Conservation (phyloP, 1,284 basidiomycete species). For the Neonothopanus nambi region DNA sequence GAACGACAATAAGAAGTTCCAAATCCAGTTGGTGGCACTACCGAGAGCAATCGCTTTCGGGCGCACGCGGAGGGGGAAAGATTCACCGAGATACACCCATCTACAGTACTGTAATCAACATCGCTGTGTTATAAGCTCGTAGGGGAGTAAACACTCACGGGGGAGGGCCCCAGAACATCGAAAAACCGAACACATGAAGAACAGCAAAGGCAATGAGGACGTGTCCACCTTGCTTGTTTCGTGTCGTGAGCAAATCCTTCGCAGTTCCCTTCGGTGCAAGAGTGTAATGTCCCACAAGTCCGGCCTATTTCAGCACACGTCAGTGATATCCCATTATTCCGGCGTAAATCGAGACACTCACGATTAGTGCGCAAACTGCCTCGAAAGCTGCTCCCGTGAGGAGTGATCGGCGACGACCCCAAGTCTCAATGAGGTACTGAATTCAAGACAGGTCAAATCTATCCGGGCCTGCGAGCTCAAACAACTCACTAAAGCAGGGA, state of each 20-base stretch:
- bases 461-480: neutral
- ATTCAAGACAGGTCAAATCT: slow-evolving; percentile 1
- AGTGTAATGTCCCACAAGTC: slow-evolving; percentile 69
- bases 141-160: slow-evolving; percentile 58
- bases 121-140: neutral
- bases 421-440: slow-evolving; percentile 60
- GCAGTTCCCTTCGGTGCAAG: slow-evolving; percentile 57
- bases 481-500: slow-evolving; percentile 53
- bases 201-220: slow-evolving; percentile 76
- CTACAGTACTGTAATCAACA: slow-evolving; percentile 21
- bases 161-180: slow-evolving; percentile 73
- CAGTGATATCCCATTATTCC: neutral
- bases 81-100: slow-evolving; percentile 47
- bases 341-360: slow-evolving; percentile 26
- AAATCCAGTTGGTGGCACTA: slow-evolving; percentile 59
- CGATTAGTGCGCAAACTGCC: slow-evolving; percentile 64
- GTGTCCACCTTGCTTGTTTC: slow-evolving; percentile 62
- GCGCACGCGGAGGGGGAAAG: slow-evolving; percentile 71
- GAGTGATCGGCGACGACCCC: slow-evolving; percentile 66
- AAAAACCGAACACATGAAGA: slow-evolving; percentile 72
- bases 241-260: slow-evolving; percentile 43
- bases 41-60: slow-evolving; percentile 77
- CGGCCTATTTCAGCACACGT: slow-evolving; percentile 42
- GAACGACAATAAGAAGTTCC: slow-evolving; percentile 76
- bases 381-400: slow-evolving; percentile 67